Base-by-base conservation (phyloP, 768 basidiomycete genomes). In the Collybia mongolica region DNA sequence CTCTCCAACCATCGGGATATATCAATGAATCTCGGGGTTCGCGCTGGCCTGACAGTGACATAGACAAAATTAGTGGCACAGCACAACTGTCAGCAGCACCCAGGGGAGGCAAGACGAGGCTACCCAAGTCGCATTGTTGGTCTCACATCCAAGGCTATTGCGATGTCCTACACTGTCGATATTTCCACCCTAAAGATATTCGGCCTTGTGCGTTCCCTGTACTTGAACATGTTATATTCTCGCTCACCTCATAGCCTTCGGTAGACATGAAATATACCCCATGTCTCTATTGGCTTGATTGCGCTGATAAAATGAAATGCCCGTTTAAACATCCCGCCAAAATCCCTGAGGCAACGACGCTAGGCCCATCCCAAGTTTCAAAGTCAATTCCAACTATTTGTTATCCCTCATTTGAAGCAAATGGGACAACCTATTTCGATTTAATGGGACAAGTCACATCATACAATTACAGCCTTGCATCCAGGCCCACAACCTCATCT, bases 191-290 rank as follows among this genome's bases (percentile, higher is more conserved):
- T 3, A 57, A 55, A 22, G 63, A 62, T 17, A 57, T 60, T 39
- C 48, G 61, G 37, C 54, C 65, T 37, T 68, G 71, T 73, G 60
- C 49, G 73, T 44, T 24, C 32, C 24, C n/a, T 17, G 15, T n/a
- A 44, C 49, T 23, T 14, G 38, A 23, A 22, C 23, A 26, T 22
- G 14, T 44, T 17, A 36, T 8, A 12, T 12, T 12, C 8, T 29
- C 26, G 24, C n/a, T 48, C 29, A 41, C 44, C 45, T 24, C 36
- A 41, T 42, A 9, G 32, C 9, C 32, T 32, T 17, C 19, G 29
- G 39, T 41, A 73, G 72, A 71, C 49, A 55, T 65, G 20, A 61
- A 58, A 26, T 66, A 72, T 48, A 71, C 69, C 1, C 69, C 70
- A 3, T 72, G 71, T 40, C 62, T 65, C 5, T 52, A 53, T 5